A percentile compares a stretch with the other conserved stretches of the same genome.
Evolutionary conservation across 2,329 filamentous ascomycete genomes (phyloP).

Genomic region (Aspergillus amoenus): DNA sequence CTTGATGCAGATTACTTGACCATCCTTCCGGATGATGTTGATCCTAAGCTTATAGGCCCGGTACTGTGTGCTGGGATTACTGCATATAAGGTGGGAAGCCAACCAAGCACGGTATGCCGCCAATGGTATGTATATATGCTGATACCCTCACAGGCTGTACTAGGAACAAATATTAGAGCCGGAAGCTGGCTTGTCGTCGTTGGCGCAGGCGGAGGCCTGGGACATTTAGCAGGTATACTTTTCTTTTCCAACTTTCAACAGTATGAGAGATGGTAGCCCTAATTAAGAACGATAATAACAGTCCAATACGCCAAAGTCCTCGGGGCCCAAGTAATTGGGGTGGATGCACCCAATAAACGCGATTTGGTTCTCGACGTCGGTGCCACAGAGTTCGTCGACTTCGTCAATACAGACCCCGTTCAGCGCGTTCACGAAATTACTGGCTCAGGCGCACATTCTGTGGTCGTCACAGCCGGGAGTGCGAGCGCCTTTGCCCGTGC

Average conservation of each 20-base stretch:
- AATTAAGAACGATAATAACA: constrained; percentile 11
- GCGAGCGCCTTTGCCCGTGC: constrained; percentile 43
- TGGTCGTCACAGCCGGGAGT: constrained; percentile 44
- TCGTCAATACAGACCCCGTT: constrained; percentile 34
- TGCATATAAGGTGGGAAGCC: constrained; percentile 39
- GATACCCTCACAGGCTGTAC: constrained; percentile 34
- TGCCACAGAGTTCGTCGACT: constrained; percentile 44
- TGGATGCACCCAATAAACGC: constrained; percentile 43
- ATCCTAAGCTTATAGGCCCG: constrained; percentile 42
- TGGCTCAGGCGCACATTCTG: constrained; percentile 41
- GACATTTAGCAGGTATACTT: constrained; percentile 42
- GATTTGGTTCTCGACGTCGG: constrained; percentile 42
- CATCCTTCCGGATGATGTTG: constrained; percentile 43
- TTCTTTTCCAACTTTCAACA: neutral
- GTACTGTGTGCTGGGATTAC: constrained; percentile 48
- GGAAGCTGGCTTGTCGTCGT: constrained; percentile 46
- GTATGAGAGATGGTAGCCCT: neutral
- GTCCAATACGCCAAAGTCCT: constrained; percentile 47
- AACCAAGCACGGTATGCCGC: neutral
- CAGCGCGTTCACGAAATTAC: constrained; percentile 39
- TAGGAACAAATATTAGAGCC: constrained; percentile 40
- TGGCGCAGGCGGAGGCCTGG: constrained; percentile 49
- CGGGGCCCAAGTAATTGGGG: constrained; percentile 43
- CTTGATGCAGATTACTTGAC: constrained; percentile 48
- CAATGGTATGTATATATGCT: neutral